Evolutionary conservation across 164 flowering plant species (phyloP), one percentile per base, ranked within the genome.

Genomic region (Taxillus chinensis): DNA sequence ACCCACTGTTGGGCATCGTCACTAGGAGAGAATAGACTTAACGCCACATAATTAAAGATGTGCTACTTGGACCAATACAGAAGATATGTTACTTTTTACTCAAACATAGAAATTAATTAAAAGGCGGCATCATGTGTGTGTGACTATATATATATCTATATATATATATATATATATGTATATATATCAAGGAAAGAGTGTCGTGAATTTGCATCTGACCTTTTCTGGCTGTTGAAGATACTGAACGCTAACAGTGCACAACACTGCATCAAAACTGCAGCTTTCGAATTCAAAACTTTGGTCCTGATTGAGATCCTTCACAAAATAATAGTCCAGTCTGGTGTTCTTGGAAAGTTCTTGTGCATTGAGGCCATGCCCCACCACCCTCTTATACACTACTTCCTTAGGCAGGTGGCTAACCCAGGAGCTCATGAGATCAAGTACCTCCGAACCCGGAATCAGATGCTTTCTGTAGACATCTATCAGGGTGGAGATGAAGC

Each of bases 361-460:
- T 0, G 89, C 86, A 56, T 89, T 86, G 6, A 89, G 85, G 7
- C 96, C 96, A 72, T 89, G 96, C 1, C 96, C 96, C n/a, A 85
- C 90, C 49, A 89, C 90, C 66, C 72, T 86, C 64, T 73, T 73
- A 77, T 78, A 89, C 73, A 37, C 41, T 3, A 81, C 75, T 59
- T 89, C 87, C 13, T 67, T 41, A 3, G 92, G 96, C 48, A 89
- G 69, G 70, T 89, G 92, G 74, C 92, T 86, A 57, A 89, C 75
- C 92, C 96, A 89, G 16, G 96, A 89, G 75, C 96, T 89, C 90
- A 84, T 83, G n/a, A 89, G 81, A 53, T 89, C 92, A 49, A 89
- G 82, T 49, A 89, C 65, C 57, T 80, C 87, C 41, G 64, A 73
- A n/a, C 70, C 89, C 16, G 90, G 85, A n/a, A 70, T 73, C 72